Evolutionary conservation across 495 filamentous ascomycete species (phyloP).

Genomic region (Penicillium ochrochloron): DNA sequence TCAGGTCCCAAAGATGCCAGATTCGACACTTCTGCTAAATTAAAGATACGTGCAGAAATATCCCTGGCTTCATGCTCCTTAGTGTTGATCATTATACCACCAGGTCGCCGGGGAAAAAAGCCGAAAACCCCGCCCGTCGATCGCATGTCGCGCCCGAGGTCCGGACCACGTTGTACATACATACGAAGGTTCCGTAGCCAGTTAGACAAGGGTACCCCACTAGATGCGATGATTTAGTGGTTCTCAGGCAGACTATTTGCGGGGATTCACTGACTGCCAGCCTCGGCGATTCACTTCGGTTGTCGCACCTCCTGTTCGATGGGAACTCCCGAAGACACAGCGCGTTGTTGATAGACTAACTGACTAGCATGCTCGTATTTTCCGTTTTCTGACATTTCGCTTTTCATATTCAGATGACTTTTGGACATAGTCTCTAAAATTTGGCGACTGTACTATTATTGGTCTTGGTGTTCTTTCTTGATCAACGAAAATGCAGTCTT

Average conservation of each 20-base stretch:
- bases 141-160: constrained; percentile 1
- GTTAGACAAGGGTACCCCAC: background rate
- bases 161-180: background rate
- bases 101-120: background rate
- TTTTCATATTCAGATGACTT: too few species aligned
- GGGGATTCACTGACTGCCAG: background rate
- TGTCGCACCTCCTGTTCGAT: too few species aligned
- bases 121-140: background rate
- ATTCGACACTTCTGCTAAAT: too few species aligned
- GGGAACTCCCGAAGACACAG: too few species aligned
- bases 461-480: background rate
- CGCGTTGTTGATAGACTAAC: too few species aligned
- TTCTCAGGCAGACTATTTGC: background rate
- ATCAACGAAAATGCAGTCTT: background rate
- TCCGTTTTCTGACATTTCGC: too few species aligned
- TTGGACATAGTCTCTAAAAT: background rate
- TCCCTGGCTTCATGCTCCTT: background rate
- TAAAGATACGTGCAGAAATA: too few species aligned
- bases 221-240: background rate
- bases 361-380: too few species aligned
- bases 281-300: background rate
- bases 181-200: background rate
- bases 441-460: background rate
- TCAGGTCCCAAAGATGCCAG: too few species aligned
- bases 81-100: background rate